phyloP scores from a whole-genome alignment of 2,329 filamentous ascomycete species.

The Colletotrichum limetticola region DNA sequence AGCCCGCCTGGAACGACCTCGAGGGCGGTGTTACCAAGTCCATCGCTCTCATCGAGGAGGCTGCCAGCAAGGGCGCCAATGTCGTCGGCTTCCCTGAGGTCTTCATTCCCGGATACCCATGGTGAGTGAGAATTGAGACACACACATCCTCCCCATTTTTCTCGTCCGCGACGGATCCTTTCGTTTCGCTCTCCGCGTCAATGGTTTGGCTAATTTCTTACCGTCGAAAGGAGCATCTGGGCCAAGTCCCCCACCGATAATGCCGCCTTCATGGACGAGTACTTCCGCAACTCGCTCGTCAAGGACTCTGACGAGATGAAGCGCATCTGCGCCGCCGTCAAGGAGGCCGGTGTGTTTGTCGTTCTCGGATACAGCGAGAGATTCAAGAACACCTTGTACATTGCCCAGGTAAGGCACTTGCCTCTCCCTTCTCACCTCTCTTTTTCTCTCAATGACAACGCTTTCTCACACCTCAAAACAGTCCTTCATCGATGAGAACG shows the following conservation, averaged over 20 bases:
- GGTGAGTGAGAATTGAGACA: slow-evolving; percentile 42
- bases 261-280: slow-evolving; percentile 53
- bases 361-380: slow-evolving; percentile 61
- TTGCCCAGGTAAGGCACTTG: slow-evolving; percentile 47
- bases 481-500: slow-evolving; percentile 61
- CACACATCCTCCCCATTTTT: no score
- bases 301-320: slow-evolving; percentile 54
- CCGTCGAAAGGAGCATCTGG: slow-evolving; percentile 42
- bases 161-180: no score
- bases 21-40: slow-evolving; percentile 49
- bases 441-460: accelerated
- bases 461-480: slow-evolving; percentile 33
- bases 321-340: slow-evolving; percentile 55
- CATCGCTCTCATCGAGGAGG: slow-evolving; percentile 46
- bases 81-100: slow-evolving; percentile 56
- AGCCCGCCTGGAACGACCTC: slow-evolving; percentile 41
- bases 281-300: slow-evolving; percentile 55
- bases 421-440: not conserved
- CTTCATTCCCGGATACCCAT: slow-evolving; percentile 58
- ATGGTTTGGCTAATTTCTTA: not conserved
- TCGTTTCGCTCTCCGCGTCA: not conserved
- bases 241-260: slow-evolving; percentile 42
- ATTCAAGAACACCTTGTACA: slow-evolving; percentile 57
- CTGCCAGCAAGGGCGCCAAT: slow-evolving; percentile 43
- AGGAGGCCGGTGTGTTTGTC: slow-evolving; percentile 56